Percentiles rank a stretch among this genome's conserved stretches.
Conservation (phyloP, 352 stramenopile species). For the Globisporangium nodosum region DNA sequence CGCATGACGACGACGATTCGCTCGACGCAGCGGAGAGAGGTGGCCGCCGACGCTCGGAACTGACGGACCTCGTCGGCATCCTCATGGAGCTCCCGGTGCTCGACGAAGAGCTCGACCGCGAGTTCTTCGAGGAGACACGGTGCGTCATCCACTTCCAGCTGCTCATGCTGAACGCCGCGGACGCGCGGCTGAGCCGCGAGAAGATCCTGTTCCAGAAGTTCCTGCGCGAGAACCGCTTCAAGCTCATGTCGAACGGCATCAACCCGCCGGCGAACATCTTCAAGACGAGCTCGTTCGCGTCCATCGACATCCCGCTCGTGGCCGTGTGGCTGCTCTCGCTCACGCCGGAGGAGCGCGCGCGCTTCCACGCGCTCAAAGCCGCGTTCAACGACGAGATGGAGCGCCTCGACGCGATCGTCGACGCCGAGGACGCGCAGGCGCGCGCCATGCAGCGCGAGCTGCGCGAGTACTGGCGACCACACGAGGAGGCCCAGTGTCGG, state of each 20-base stretch:
- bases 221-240: constrained; percentile 91
- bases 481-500: constrained; percentile 63
- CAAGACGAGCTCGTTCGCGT: constrained; percentile 81
- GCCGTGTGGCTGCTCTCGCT: constrained; percentile 88
- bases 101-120: constrained; percentile 66
- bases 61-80: constrained; percentile 53
- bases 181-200: constrained; percentile 82
- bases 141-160: constrained; percentile 90
- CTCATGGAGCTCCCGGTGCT: constrained; percentile 60
- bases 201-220: constrained; percentile 94
- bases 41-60: background rate
- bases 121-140: constrained; percentile 87
- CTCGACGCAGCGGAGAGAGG: constrained; percentile 13
- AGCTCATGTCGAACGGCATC: constrained; percentile 91
- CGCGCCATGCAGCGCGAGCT: constrained; percentile 38
- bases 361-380: constrained; percentile 87
- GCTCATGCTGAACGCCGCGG: constrained; percentile 83
- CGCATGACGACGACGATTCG: background rate
- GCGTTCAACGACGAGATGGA: constrained; percentile 87
- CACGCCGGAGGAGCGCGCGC: constrained; percentile 70
- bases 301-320: constrained; percentile 87
- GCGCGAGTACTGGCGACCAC: constrained; percentile 46
- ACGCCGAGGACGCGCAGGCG: constrained; percentile 63
- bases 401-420: constrained; percentile 60
- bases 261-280: constrained; percentile 89